A percentile compares a stretch with the other conserved stretches of the same genome.
Conservation (phyloP, 108 stramenopile species). For the Skeletonema grethae region DNA sequence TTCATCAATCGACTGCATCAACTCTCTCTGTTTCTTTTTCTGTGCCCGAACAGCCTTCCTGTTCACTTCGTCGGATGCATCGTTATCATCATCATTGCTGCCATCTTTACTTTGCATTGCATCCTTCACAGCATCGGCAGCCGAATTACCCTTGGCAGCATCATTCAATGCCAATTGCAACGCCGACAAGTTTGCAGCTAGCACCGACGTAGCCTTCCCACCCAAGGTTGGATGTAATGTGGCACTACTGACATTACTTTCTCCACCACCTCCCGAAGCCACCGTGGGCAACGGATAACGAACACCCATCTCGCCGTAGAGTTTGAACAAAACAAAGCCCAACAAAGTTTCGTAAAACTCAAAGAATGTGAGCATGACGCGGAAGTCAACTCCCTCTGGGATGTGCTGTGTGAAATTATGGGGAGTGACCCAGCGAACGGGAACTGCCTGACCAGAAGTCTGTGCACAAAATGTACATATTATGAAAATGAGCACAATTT, state of each 20-base stretch:
- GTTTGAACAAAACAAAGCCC: constrained; percentile 95
- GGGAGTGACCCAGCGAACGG: constrained; percentile 94
- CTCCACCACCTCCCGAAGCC: constrained; percentile 19
- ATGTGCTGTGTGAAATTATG: constrained; percentile 95
- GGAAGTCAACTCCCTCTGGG: constrained; percentile 96
- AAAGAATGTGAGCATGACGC: constrained; percentile 98
- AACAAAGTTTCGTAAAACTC: constrained; percentile 97
- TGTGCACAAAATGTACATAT: background rate
- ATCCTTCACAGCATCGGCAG: constrained; percentile 68
- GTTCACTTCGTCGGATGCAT: constrained; percentile 20
- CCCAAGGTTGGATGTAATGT: constrained; percentile 48
- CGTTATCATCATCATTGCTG: constrained; percentile 6
- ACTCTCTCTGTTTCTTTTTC: constrained; percentile 58
- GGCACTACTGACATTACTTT: constrained; percentile 20
- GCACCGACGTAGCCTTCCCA: constrained; percentile 69
- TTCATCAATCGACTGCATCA: constrained; percentile 67
- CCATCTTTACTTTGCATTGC: constrained; percentile 50
- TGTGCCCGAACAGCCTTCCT: constrained; percentile 16
- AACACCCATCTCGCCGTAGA: constrained; percentile 90
- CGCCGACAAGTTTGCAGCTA: constrained; percentile 68
- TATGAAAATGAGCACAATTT: background rate
- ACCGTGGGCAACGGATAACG: constrained; percentile 80
- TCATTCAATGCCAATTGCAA: constrained; percentile 65
- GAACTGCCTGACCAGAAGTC: constrained; percentile 34
- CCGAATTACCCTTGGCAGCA: constrained; percentile 52